A percentile compares a stretch with the other conserved stretches of the same genome.
Evolutionary conservation across 164 flowering plant genomes (phyloP).

Genomic region (Vitis labrusca): DNA sequence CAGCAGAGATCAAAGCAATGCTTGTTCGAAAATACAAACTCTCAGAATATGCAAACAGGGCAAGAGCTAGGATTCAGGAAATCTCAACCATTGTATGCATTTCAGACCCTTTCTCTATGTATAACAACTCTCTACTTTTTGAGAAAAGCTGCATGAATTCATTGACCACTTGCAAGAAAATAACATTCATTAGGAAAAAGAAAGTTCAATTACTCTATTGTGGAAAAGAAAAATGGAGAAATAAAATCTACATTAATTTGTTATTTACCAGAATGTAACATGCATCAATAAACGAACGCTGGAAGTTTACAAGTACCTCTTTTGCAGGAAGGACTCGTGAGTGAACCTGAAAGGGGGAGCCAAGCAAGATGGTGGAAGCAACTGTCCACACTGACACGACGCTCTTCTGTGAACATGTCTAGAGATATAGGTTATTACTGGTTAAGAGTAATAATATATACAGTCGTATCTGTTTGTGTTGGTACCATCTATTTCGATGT

Average conservation of each 20-base stretch:
- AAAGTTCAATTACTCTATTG: neutral
- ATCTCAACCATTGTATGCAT: slow-evolving; percentile 4
- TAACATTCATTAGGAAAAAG: neutral
- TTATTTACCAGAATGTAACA: too few species aligned
- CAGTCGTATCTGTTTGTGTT: slow-evolving; percentile 7
- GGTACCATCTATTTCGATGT: slow-evolving; percentile 52
- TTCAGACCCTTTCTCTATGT: neutral
- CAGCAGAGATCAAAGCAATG: slow-evolving; percentile 15
- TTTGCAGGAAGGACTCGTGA: slow-evolving; percentile 12
- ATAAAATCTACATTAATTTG: too few species aligned
- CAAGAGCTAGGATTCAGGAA: slow-evolving; percentile 16
- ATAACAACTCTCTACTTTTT: neutral
- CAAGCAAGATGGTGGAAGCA: slow-evolving; percentile 18
- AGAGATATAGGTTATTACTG: slow-evolving; percentile 73
- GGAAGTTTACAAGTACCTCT: too few species aligned
- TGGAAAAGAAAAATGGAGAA: neutral
- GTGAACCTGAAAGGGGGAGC: slow-evolving; percentile 2
- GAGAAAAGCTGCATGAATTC: neutral
- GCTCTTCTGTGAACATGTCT: slow-evolving; percentile 60
- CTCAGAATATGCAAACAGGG: slow-evolving; percentile 8
- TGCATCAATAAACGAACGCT: too few species aligned
- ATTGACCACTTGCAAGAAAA: neutral
- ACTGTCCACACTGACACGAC: slow-evolving; percentile 27
- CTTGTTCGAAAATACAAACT: slow-evolving; percentile 21
- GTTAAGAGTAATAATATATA: slow-evolving; percentile 27